These are phyloP conservation scores for Calocera viscosa DNA, from an alignment of 768 basidiomycete species.

Conservation along the genomic window DNA sequence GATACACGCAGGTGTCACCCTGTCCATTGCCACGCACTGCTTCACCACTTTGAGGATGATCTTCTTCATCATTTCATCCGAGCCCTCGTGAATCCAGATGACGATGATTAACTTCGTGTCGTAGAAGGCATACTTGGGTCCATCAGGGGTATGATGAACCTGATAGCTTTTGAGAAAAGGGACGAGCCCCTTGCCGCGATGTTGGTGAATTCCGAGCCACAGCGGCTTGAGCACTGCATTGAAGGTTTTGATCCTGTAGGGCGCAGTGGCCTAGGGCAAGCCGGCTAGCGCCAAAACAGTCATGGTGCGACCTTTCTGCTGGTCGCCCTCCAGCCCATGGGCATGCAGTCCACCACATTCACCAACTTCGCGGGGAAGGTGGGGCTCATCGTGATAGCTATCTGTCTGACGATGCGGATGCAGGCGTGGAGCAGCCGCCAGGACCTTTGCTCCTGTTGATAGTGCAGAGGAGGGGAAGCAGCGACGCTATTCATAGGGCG, in stretches of 20 bases:
- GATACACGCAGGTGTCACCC: slow-evolving; percentile 90
- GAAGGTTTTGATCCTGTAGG: slow-evolving; percentile 99
- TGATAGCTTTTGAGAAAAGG: slow-evolving; percentile 96
- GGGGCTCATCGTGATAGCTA: slow-evolving; percentile 99
- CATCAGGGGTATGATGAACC: slow-evolving; percentile 99
- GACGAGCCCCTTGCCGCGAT: slow-evolving; percentile 88
- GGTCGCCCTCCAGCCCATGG: slow-evolving; percentile 82
- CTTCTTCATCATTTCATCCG: slow-evolving; percentile 99
- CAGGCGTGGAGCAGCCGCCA: slow-evolving; percentile 99
- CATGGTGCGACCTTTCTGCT: slow-evolving; percentile 94
- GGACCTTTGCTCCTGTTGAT: slow-evolving; percentile 98
- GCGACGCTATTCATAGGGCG: slow-evolving; percentile 91
- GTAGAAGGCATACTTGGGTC: slow-evolving; percentile 99
- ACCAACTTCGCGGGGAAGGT: slow-evolving; percentile 93
- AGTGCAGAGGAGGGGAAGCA: slow-evolving; percentile 95
- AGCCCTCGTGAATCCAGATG: slow-evolving; percentile 93
- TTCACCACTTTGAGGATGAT: slow-evolving; percentile 98
- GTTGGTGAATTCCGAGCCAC: slow-evolving; percentile 86
- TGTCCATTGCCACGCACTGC: slow-evolving; percentile 96
- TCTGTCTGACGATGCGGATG: slow-evolving; percentile 98
- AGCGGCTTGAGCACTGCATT: slow-evolving; percentile 91
- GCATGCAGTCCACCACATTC: slow-evolving; percentile 95
- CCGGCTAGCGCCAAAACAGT: slow-evolving; percentile 88
- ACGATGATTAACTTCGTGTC: slow-evolving; percentile 97
- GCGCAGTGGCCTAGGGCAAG: slow-evolving; percentile 90